Conservation (phyloP, 2,329 filamentous ascomycete species). For the Stagonosporopsis tanaceti region DNA sequence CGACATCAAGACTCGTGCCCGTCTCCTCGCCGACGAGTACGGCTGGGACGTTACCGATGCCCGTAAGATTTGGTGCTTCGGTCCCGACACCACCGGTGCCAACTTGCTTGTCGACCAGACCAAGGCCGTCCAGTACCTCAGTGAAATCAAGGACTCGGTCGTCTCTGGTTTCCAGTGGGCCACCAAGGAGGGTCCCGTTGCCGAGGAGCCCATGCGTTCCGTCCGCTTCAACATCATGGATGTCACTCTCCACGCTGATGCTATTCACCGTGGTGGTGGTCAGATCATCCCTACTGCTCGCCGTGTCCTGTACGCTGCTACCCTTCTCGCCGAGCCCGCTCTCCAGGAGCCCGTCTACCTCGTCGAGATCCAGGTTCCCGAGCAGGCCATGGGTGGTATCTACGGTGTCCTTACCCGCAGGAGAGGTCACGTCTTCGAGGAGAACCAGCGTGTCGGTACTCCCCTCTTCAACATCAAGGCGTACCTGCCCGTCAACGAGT, state of each 20-base stretch:
- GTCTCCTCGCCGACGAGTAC: conserved; percentile 93
- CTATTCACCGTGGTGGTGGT: conserved; percentile 99
- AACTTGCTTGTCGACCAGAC: conserved; percentile 99
- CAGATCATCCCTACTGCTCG: conserved; percentile 98
- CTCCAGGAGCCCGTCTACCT: conserved; percentile 98
- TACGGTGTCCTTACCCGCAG: conserved; percentile 98
- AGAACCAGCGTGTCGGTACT: conserved; percentile 98
- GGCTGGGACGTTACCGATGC: conserved; percentile 99
- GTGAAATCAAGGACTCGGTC: conserved; percentile 99
- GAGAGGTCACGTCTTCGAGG: conserved; percentile 98
- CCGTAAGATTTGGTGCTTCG: conserved; percentile 99
- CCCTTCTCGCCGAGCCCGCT: conserved; percentile 88
- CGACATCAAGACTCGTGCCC: conserved; percentile 98
- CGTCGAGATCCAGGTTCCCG: conserved; percentile 98
- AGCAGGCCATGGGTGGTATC: conserved; percentile 99
- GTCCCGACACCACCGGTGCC: conserved; percentile 95
- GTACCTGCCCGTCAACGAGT: conserved; percentile 95
- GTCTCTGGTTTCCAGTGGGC: conserved; percentile 99
- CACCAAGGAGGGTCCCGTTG: conserved; percentile 94
- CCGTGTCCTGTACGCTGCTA: conserved; percentile 94
- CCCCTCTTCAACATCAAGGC: conserved; percentile 99
- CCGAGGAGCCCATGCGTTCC: conserved; percentile 97
- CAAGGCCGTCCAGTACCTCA: conserved; percentile 99
- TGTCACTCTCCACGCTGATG: conserved; percentile 99
- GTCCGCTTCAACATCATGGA: conserved; percentile 99